phyloP scores from a whole-genome alignment of 768 basidiomycete species.

The Solioccasus polychromus region DNA sequence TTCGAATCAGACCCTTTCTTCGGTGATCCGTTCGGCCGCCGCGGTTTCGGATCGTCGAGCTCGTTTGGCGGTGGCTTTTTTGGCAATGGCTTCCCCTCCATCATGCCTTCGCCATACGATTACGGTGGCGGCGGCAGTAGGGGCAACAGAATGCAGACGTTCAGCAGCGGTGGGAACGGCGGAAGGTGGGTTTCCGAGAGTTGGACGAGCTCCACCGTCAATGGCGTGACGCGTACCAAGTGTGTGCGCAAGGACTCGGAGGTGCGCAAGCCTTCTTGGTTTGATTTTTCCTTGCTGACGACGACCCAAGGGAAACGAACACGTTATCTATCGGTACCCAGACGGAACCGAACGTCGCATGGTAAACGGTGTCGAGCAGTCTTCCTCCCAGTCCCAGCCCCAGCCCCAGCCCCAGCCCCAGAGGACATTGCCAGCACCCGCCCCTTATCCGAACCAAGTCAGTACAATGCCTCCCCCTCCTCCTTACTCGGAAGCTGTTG shows the following conservation, averaged over 20 bases:
- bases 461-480: constrained; percentile 13
- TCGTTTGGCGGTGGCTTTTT: constrained; percentile 16
- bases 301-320: constrained; percentile 64
- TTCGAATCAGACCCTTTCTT: constrained; percentile 37
- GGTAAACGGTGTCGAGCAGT: constrained; percentile 62
- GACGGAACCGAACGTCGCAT: constrained; percentile 66
- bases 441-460: constrained; percentile 1
- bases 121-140: constrained; percentile 15
- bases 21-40: constrained; percentile 17
- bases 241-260: constrained; percentile 54
- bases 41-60: constrained; percentile 11
- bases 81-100: constrained; percentile 4
- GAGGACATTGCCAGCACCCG: constrained; percentile 11
- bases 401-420: too few species aligned
- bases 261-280: constrained; percentile 37
- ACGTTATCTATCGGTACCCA: constrained; percentile 59
- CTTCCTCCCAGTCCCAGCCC: constrained; percentile 8
- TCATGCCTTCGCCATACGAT: constrained; percentile 10
- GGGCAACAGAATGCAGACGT: constrained; percentile 10
- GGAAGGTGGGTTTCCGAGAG: constrained; percentile 53
- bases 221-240: constrained; percentile 64
- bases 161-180: constrained; percentile 8
- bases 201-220: constrained; percentile 52
- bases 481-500: constrained; percentile 20
- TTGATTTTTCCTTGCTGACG: background rate